Base-by-base conservation (phyloP, 2,329 filamentous ascomycete genomes). In the Sarocladium brachiariae region DNA sequence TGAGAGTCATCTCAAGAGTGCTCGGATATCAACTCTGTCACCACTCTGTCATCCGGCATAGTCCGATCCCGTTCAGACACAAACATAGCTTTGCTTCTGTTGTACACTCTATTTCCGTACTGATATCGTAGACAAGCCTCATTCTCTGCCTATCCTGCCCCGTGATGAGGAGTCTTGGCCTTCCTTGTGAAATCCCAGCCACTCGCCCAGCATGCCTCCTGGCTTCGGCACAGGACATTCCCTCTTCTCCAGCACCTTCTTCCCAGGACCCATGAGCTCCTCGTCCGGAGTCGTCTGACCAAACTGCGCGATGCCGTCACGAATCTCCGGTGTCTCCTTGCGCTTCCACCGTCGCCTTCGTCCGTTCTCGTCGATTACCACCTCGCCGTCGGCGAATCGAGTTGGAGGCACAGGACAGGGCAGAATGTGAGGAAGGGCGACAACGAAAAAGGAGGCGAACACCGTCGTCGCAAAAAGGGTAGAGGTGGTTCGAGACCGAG, bases 161-260 rank as follows among this genome's bases (percentile, higher is more conserved):
- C 9, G 7, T 21, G 31, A 24, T 33, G 46, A 10, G 39, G 53
- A 51, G 18, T 60, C 58, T 43, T 59, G 57, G 18, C 58, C 61
- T 35, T 52, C 53, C 53, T 65, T 72, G 57, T 76, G 77, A 63
- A 92, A 86, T 0, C 88, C 89, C 54, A 93, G 69, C 58, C 92
- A 73, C 62, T 87, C 80, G 11, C 87, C 88, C 41, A 95, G 70
- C 30, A 90, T 70, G 2, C 90, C 91, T 27, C 82, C 77, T 0
- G 93, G 92, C 68, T 96, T 96, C 4, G 93, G 93, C 11, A 99
- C 83, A 0, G 93, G 93, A 63, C 93, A 99, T 64, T 95, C 89
- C 60, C 89, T 78, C 62, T 75, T 76, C 41, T 69, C 62, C 50
- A 71, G 73, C 65, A 74, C 57, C 61, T 70, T 55, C 43, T 54